Percentiles rank a stretch among this genome's conserved stretches.
Evolutionary conservation across 2,329 filamentous ascomycete genomes (phyloP).

Genomic region (Tolypocladium cylindrosporum): DNA sequence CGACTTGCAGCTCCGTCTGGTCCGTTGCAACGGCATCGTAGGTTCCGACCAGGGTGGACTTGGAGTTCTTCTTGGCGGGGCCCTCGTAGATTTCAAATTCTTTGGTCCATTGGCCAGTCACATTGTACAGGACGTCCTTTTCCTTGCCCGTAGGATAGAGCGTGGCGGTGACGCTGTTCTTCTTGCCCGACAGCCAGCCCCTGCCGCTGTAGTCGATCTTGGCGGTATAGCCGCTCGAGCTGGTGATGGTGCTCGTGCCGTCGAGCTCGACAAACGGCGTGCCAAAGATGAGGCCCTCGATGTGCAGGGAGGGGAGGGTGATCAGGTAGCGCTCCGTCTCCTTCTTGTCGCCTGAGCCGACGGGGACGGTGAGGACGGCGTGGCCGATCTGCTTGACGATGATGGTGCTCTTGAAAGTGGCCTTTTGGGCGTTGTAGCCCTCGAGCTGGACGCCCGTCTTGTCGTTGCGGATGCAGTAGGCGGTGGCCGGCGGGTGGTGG

Average conservation of each 20-base stretch:
- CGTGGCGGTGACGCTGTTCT: conserved; percentile 75
- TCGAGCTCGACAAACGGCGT: conserved; percentile 88
- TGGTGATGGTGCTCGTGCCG: conserved; percentile 73
- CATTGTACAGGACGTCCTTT: conserved; percentile 68
- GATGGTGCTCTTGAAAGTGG: conserved; percentile 87
- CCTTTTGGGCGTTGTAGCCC: conserved; percentile 95
- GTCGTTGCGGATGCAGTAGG: conserved; percentile 84
- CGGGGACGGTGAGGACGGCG: conserved; percentile 66
- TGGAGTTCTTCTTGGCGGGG: conserved; percentile 36
- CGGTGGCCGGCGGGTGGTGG: conserved; percentile 91
- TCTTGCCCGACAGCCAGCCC: conserved; percentile 92
- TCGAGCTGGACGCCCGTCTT: conserved; percentile 69
- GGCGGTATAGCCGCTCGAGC: conserved; percentile 75
- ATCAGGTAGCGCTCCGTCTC: conserved; percentile 70
- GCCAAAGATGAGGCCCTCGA: conserved; percentile 82
- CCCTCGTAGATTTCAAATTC: conserved; percentile 68
- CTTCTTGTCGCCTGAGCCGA: conserved; percentile 17
- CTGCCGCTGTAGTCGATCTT: conserved; percentile 91
- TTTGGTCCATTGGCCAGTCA: conserved; percentile 85
- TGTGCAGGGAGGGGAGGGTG: conserved; percentile 82
- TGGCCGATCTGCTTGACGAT: conserved; percentile 93
- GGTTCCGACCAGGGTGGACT: conserved; percentile 40
- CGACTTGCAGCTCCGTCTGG: conserved; percentile 60
- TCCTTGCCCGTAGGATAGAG: conserved; percentile 63
- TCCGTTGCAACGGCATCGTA: conserved; percentile 49